These are phyloP conservation scores for Cordyceps cicadae DNA, from an alignment of 2,329 filamentous ascomycete species.

Conservation along the genomic window DNA sequence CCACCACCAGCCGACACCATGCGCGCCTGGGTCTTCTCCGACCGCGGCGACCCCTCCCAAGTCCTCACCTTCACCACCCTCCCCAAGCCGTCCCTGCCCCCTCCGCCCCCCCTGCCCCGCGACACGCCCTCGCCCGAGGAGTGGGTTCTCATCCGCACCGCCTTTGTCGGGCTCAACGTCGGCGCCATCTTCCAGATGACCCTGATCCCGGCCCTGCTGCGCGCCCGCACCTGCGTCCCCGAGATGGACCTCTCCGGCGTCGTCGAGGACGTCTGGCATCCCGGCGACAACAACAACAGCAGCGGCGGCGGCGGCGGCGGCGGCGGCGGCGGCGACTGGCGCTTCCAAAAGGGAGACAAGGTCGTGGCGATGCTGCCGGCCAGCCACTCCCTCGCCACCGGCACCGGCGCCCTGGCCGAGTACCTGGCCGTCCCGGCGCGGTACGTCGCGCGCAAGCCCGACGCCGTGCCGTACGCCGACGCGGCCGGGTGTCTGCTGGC, in stretches of 20 bases:
- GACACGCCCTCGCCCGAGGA: slow-evolving; percentile 22
- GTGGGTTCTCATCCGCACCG: slow-evolving; percentile 33
- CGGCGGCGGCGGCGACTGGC: background rate
- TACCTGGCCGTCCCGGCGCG: slow-evolving; percentile 28
- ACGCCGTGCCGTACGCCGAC: slow-evolving; percentile 22
- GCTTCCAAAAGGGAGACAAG: slow-evolving; percentile 24
- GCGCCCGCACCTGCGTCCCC: slow-evolving; percentile 28
- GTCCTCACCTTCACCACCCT: slow-evolving; percentile 20
- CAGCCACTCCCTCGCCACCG: slow-evolving; percentile 23
- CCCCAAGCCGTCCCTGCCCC: slow-evolving; percentile 20
- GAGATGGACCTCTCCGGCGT: slow-evolving; percentile 37
- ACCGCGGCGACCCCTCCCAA: slow-evolving; percentile 20
- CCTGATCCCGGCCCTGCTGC: slow-evolving; percentile 31
- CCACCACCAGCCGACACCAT: slow-evolving; percentile 10
- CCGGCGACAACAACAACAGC: too few species aligned
- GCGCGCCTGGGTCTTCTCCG: slow-evolving; percentile 23
- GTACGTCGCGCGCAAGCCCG: slow-evolving; percentile 26
- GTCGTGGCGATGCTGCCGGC: slow-evolving; percentile 33
- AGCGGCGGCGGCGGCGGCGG: too few species aligned
- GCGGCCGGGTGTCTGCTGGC: slow-evolving; percentile 31
- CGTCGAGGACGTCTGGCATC: slow-evolving; percentile 28
- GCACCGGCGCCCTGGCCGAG: slow-evolving; percentile 32
- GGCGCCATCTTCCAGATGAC: slow-evolving; percentile 34
- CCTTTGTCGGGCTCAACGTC: slow-evolving; percentile 37
- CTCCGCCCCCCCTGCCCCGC: slow-evolving; percentile 21